Base-by-base conservation (phyloP, 2,329 filamentous ascomycete genomes). In the Penicillium sp. region DNA sequence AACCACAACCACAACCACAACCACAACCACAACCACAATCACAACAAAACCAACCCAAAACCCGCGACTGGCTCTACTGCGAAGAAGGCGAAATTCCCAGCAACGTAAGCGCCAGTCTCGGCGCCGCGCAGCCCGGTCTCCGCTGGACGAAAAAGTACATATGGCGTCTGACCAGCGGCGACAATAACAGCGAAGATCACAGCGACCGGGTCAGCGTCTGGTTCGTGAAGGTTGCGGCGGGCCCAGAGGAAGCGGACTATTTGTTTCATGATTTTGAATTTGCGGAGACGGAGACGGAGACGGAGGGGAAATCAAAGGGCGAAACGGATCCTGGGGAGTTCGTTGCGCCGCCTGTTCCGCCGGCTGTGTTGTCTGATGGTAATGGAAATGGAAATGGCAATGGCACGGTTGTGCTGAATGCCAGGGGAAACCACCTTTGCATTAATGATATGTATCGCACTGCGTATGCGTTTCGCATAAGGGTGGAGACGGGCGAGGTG, bases 391-490 rank as follows among this genome's bases (percentile, higher is more conserved):
- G n/a, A n/a, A n/a, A n/a, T n/a, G 45, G 44, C 2, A 25, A 27
- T 2, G 57, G 57, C 11, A 69, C 64, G 1, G 52, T 47, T 4
- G 62, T 73, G 4, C 49, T 73, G 9, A 57, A 61, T 42, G 73
- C 72, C 3, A 60, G 61, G 14, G 73, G 73, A 3, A 69, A 71
- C 36, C 73, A 75, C 58, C 64, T 75, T 9, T 75, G 73, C 55
- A 66, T 75, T 45, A 72, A 74, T 37, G 73, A 75, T 58, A 73
- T 72, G 64, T 75, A 75, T 58, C 68, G 67, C 46, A 75, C 71
- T 4, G 68, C 67, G 3, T 75, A 75, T 59, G 63, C 68, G 14
- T 75, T 75, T 54, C 63, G 67, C 10, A 55, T 75, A 19, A 49
- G 53, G 3, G 50, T 59, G 1, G 61, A 60, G 7, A 61, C 62